A percentile compares a stretch with the other conserved stretches of the same genome.
phyloP scores from a whole-genome alignment of 805 yeast genomes.

The Metschnikowia kunwiensis region DNA sequence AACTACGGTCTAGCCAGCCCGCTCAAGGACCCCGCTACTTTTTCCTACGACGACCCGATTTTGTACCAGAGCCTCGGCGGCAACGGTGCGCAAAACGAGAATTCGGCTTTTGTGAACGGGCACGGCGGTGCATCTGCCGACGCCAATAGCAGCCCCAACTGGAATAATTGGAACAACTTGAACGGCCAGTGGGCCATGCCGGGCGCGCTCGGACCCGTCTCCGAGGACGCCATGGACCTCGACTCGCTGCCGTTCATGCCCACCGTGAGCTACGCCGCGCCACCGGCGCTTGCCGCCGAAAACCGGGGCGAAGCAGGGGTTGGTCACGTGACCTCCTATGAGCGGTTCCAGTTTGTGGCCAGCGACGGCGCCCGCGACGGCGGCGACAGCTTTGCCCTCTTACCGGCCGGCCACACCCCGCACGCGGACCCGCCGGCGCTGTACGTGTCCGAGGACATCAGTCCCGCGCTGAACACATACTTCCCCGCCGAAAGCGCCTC shows the following conservation, averaged over 20 bases:
- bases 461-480: constrained; percentile 2
- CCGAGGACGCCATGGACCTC: constrained; percentile 29
- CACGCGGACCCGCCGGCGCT: neutral
- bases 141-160: neutral
- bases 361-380: neutral
- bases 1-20: constrained; percentile 8
- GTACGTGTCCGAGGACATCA: constrained; percentile 3
- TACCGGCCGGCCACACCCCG: neutral
- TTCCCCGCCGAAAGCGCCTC: neutral
- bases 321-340: neutral
- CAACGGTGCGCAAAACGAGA: neutral
- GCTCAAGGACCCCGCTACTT: constrained; percentile 5
- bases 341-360: constrained; percentile 2
- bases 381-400: neutral
- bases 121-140: neutral
- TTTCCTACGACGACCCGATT: constrained; percentile 8
- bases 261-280: neutral
- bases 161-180: too few relatives aligned
- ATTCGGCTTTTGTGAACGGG: neutral
- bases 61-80: constrained; percentile 1
- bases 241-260: constrained; percentile 33
- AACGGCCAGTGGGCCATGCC: constrained; percentile 14
- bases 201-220: constrained; percentile 11
- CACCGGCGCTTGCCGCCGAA: neutral
- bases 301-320: neutral